Base-by-base conservation (phyloP, 805 yeast species). In the Ascoidea asiatica region DNA sequence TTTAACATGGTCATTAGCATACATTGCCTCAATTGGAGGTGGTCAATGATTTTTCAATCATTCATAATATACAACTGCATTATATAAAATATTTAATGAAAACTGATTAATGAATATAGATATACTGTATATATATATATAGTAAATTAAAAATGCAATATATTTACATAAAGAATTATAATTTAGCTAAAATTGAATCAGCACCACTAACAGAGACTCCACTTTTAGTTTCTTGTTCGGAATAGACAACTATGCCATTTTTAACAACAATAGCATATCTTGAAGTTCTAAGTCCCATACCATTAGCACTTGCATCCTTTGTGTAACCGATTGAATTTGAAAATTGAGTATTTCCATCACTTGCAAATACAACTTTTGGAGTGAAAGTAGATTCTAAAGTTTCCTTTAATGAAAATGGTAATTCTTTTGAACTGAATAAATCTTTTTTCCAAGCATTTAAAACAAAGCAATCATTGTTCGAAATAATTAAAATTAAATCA, bases 1-100 rank as follows among this genome's bases (percentile, higher is more conserved):
- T 21, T 65, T 79, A 49, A 81, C 96, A 0, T 88, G 95, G 95
- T 79, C 89, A 11, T 65, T 88, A 50, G 78, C 95, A 0, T 84
- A 74, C 51, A 69, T 85, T 40, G 95, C 75, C 79, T 2, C 48
- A 4, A 20, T 48, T 21, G 48, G 20, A 19, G 20, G 39, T 13
- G 20, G 36, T 11, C 11, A 11, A 33, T 33, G 15, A 15, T 11
- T 15, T 33, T 33, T 15, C 15, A 33, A 33, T 11, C 36, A 33
- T 33, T 33, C 15, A 15, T 33, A 33, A n/a, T n/a, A n/a, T n/a
- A n/a, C n/a, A n/a, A n/a, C n/a, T n/a, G n/a, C n/a, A n/a, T n/a
- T n/a, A n/a, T n/a, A n/a, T n/a, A n/a, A n/a, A n/a, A n/a, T n/a
- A n/a, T n/a, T n/a, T n/a, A n/a, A n/a, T n/a, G n/a, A n/a, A n/a